Evolutionary conservation across 805 yeast genomes (phyloP), one percentile per base, ranked within the genome.

Genomic region (Teunomyces funiuensis): DNA sequence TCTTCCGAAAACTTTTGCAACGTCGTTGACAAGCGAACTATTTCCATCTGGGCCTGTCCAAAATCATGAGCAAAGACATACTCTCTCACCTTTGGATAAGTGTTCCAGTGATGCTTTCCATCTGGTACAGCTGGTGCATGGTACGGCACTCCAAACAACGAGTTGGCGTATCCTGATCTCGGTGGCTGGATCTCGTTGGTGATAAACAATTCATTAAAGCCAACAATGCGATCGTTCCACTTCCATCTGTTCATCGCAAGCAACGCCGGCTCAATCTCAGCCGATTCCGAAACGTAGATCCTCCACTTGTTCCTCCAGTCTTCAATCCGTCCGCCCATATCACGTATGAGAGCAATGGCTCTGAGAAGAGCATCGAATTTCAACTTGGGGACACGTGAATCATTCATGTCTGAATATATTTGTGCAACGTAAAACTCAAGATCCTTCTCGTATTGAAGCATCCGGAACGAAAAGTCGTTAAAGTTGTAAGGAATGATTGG

Each of bases 81-180:
- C 55, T 89, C 96, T 46, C 95, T 73, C 2, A 89, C 74, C 4
- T 77, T 76, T 0, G 97, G 97, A 56, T 85, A 88, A 2, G 85
- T 73, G 61, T 82, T 80, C 75, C 84, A 76, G 28, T 75, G 66
- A 45, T 65, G 71, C 10, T 62, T 61, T 8, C 54, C 55, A 29
- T 52, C 50, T 5, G 53, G 52, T 2, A 42, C 45, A 7, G 54
- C 55, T 0, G 88, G 88, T 5, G 80, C 77, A 54, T 73, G 65
- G 38, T 73, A 55, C 36, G 85, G 80, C 5, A 85, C 83, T 0
- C 96, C 97, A 58, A 79, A 79, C 4, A 89, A 51, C 1, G 74
- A 57, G 53, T 88, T 89, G 52, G 74, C 71, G 55, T 78, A 85
- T 69, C 90, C 89, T 11, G 78, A 69, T 26, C 96, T 71, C 5